Base-by-base conservation (phyloP, 176 grass and related monocot genomes). In the Coix lacrymajobi region DNA sequence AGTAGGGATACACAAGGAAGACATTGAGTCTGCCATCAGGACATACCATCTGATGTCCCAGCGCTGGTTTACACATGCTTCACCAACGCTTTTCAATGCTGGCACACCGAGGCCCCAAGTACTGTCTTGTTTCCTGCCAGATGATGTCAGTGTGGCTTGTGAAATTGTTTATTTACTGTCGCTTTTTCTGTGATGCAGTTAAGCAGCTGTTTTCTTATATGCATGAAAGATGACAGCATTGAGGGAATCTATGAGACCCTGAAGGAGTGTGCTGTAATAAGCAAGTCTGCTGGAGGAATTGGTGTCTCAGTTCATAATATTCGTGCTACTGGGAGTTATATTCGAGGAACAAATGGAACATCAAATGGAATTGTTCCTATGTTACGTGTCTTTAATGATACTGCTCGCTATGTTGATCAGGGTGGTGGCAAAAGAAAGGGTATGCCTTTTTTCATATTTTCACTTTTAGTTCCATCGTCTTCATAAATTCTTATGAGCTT, bases 281-380 rank as follows among this genome's bases (percentile, higher is more conserved):
- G 92, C 77, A 98, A 98, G 84, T 98, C 93, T 43, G 96, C 96
- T 66, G 96, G 96, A 48, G 96, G 96, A 85, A 98, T 98, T 85
- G 92, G 96, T 39, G 93, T 98, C 19, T 98, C 91, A 17, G 83
- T 95, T 80, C 96, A 98, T 64, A 95, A 92, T 26, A 95, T 98
- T 37, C 91, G 92, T 31, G 87, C 96, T 30, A 95, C 89, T 29
- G 92, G 96, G 17, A 95, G 96, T 34, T 95, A 98, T 51, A 98
- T 98, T 25, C 84, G 91, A 41, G 96, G 96, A 52, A 98, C 96
- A 65, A 98, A 98, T 75, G 96, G 93, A 31, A 85, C 93, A 0
- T 98, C 96, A 39, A 95, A 98, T 75, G 96, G 96, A 12, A 93
- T 98, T 86, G 91, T 98, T 65, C 92, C 96, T n/a, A 98, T 98